These are phyloP conservation scores for Platanthera guangdongensis DNA, from an alignment of 106 monocot species.

Conservation along the genomic window DNA sequence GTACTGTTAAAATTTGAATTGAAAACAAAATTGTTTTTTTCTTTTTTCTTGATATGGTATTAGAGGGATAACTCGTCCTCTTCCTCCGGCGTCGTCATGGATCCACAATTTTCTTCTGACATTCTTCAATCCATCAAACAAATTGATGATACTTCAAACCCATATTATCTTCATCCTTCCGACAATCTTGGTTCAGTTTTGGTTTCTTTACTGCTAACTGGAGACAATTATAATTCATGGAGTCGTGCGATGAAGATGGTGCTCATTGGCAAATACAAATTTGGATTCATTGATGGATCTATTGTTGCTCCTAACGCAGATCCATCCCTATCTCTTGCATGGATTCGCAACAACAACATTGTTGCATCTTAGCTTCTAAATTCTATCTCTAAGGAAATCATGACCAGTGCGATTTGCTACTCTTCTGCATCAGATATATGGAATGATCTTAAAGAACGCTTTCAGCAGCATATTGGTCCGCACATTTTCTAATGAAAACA, in stretches of 20 bases:
- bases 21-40: too few relatives aligned
- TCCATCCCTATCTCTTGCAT: not conserved
- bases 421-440: not conserved
- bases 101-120: too few relatives aligned
- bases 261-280: not conserved
- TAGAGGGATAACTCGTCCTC: too few relatives aligned
- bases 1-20: too few relatives aligned
- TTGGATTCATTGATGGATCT: not conserved
- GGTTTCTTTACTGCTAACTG: not conserved
- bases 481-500: not conserved
- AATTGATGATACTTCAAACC: not conserved
- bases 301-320: not conserved
- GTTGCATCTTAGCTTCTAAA: not conserved
- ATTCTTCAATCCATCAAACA: too few relatives aligned
- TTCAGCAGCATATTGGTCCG: not conserved
- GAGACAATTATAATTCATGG: not conserved
- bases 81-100: too few relatives aligned
- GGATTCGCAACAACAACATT: not conserved
- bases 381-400: not conserved
- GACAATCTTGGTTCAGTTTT: not conserved
- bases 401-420: not conserved
- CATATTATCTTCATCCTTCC: not conserved
- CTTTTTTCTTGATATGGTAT: too few relatives aligned
- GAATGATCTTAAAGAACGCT: not conserved
- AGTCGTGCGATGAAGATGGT: not conserved